Evolutionary conservation across 179 eudicot species (phyloP), one percentile per base, ranked within the genome.

Genomic region (Monotropa hypopitys): DNA sequence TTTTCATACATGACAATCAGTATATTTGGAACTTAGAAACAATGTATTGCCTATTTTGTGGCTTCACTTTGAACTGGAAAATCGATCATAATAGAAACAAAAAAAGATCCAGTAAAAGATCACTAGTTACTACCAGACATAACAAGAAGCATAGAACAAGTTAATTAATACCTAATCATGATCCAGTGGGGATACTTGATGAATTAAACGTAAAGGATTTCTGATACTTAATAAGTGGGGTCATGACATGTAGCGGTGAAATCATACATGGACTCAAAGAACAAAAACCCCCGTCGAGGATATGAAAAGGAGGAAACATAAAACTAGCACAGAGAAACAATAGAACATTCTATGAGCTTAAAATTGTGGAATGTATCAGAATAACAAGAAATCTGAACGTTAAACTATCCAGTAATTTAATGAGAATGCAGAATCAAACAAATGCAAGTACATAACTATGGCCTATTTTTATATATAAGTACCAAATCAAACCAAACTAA

Each of bases 1-100:
- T 72, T 56, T 70, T 28, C 73, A 70, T 61, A 72, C 70, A 78
- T 33, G 69, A 76, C 57, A 61, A 56, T 72, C 73, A 65, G 77
- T 57, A n/a, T 50, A 33, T 63, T 61, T 50, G 35, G 76, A 73
- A 56, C 32, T 73, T 21, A 23, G 20, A 68, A 42, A 51, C 43
- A 62, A 46, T 21, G 72, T 18, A 7, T 38, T 20, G 47, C 16
- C 40, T 13, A 40, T 11, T 10, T 42, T 42, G 28, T 20, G 72
- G 50, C 42, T 21, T 5, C 4, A 2, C 51, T 69, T 43, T 54
- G 35, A 57, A 26, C 30, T 57, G 38, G 32, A 42, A 38, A 28
- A 9, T 10, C 15, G 28, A 26, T 6, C 18, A 32, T 20, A 23
- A 75, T 28, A 28, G 11, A 75, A 43, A 59, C 30, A 21, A 42